Evolutionary conservation across 2,329 filamentous ascomycete genomes (phyloP).

Genomic region (Stemphylium beticola): DNA sequence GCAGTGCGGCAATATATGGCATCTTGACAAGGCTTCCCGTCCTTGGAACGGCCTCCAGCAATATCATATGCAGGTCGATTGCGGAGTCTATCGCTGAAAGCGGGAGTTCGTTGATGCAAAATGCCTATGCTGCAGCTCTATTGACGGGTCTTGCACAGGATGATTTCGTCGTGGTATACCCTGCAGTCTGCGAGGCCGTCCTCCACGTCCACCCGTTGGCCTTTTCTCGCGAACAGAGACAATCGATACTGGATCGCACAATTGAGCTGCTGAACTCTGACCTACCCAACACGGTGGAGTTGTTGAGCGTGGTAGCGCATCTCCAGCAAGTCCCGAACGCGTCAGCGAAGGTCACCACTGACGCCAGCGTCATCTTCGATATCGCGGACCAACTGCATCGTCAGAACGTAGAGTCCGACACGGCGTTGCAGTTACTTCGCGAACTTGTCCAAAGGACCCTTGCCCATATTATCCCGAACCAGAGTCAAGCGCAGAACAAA

Average conservation of each 20-base stretch:
- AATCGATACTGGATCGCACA: conserved; percentile 39
- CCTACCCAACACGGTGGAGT: conserved; percentile 8
- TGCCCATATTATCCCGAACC: conserved; percentile 41
- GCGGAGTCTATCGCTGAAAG: conserved; percentile 31
- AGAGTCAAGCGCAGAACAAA: conserved; percentile 43
- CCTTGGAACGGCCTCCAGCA: conserved; percentile 9
- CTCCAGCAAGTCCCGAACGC: conserved; percentile 47
- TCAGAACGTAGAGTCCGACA: conserved; percentile 15
- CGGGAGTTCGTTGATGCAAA: conserved; percentile 24
- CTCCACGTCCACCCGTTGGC: conserved; percentile 32
- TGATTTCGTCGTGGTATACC: conserved; percentile 8
- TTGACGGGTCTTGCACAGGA: conserved; percentile 18
- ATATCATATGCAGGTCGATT: conserved; percentile 24
- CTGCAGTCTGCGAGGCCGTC: conserved; percentile 25
- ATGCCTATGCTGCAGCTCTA: conserved; percentile 29
- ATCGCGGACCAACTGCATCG: conserved; percentile 35
- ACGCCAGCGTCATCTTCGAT: conserved; percentile 34
- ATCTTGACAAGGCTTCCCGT: conserved; percentile 27
- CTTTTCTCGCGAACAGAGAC: conserved; percentile 41
- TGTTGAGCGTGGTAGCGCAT: conserved; percentile 38
- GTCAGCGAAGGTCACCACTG: conserved; percentile 41
- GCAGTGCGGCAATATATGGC: conserved; percentile 22
- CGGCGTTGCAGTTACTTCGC: conserved; percentile 31
- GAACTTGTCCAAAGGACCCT: conserved; percentile 35
- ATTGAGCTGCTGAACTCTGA: conserved; percentile 21